These are phyloP conservation scores for Xylaria sp. DNA, from an alignment of 2,329 filamentous ascomycete species.

Conservation along the genomic window DNA sequence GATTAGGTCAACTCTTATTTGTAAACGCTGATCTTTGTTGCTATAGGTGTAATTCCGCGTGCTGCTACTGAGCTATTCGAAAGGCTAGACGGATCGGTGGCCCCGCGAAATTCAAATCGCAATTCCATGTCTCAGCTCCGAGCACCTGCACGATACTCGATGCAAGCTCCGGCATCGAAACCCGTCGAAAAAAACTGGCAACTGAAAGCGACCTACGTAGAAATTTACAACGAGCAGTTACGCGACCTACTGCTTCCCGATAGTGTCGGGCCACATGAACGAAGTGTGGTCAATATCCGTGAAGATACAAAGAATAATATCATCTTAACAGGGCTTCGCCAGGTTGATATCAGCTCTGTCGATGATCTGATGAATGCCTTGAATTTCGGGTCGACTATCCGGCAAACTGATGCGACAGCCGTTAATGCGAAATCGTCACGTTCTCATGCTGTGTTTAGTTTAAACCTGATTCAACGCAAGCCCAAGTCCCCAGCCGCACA, in stretches of 20 bases:
- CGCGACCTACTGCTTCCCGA: constrained; percentile 88
- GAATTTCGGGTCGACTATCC: constrained; percentile 90
- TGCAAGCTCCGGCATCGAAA: constrained; percentile 52
- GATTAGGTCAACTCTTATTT: neutral
- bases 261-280: constrained; percentile 69
- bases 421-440: constrained; percentile 98
- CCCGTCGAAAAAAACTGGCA: constrained; percentile 79
- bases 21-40: constrained; percentile 21
- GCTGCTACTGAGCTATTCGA: constrained; percentile 88
- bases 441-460: constrained; percentile 94
- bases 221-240: constrained; percentile 98
- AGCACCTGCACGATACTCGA: constrained; percentile 79
- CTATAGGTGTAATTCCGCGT: constrained; percentile 89
- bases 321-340: constrained; percentile 85
- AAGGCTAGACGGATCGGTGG: constrained; percentile 67
- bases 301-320: constrained; percentile 96
- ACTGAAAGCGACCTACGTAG: constrained; percentile 89
- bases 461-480: constrained; percentile 90
- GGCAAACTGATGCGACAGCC: constrained; percentile 94
- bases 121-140: constrained; percentile 78
- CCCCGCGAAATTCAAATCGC: constrained; percentile 54
- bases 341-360: constrained; percentile 86
- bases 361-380: constrained; percentile 89
- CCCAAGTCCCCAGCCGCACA: constrained; percentile 57
- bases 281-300: constrained; percentile 83